A percentile compares a stretch with the other conserved stretches of the same genome.
Evolutionary conservation across 805 yeast species (phyloP).

Genomic region (Candida caryicola): DNA sequence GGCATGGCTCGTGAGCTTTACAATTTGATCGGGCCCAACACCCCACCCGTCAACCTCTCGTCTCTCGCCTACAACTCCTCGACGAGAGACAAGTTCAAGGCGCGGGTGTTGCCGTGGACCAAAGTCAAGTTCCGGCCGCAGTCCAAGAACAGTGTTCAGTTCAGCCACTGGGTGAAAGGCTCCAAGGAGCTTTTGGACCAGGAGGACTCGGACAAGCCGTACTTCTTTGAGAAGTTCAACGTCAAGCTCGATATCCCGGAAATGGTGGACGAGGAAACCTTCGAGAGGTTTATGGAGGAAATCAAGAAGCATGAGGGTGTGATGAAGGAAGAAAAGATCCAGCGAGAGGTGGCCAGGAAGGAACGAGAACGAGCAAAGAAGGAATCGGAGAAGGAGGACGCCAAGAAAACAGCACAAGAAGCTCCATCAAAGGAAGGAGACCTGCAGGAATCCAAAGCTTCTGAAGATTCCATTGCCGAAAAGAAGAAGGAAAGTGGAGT

Average conservation of each 20-base stretch:
- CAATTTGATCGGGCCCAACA: slow-evolving; percentile 83
- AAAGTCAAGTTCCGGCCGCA: slow-evolving; percentile 58
- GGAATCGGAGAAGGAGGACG: slow-evolving; percentile 9
- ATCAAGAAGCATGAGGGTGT: slow-evolving; percentile 25
- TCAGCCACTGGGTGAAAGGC: slow-evolving; percentile 89
- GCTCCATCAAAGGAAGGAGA: slow-evolving; percentile 4
- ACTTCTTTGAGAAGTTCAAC: slow-evolving; percentile 73
- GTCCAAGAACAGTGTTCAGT: slow-evolving; percentile 39
- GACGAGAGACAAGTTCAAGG: slow-evolving; percentile 63
- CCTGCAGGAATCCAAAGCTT: slow-evolving; percentile 10
- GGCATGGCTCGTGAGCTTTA: slow-evolving; percentile 91
- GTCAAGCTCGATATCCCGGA: slow-evolving; percentile 66
- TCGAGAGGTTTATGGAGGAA: slow-evolving; percentile 47
- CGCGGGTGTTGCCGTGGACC: slow-evolving; percentile 82
- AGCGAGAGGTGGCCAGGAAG: slow-evolving; percentile 13
- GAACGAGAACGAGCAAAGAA: slow-evolving; percentile 8
- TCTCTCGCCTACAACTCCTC: slow-evolving; percentile 33
- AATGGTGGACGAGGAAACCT: slow-evolving; percentile 60
- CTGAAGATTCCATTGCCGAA: slow-evolving; percentile 9
- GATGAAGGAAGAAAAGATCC: slow-evolving; percentile 7
- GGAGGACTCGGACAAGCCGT: slow-evolving; percentile 38
- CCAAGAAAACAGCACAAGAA: not conserved
- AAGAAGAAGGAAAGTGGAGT: slow-evolving; percentile 7
- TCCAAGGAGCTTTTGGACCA: slow-evolving; percentile 44
- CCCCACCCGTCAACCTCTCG: slow-evolving; percentile 67